Conservation (phyloP, 2,329 filamentous ascomycete species). For the Alternaria tenuissima region DNA sequence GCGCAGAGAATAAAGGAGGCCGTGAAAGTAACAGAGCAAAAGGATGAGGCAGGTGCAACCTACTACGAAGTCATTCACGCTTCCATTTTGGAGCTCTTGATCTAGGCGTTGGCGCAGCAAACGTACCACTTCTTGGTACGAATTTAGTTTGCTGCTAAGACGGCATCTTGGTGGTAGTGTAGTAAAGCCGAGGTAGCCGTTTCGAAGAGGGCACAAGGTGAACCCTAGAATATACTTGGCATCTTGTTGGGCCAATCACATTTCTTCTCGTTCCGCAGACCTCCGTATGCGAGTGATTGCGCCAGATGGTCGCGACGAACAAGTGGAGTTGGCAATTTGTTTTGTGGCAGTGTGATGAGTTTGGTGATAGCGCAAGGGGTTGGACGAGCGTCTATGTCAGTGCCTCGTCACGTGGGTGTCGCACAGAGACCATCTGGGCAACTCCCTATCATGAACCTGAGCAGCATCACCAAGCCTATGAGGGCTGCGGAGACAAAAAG, state of each 20-base stretch:
- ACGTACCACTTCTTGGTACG: conserved; percentile 6
- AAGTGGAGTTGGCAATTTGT: conserved; percentile 1
- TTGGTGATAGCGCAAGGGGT: background rate
- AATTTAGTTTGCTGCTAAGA: conserved; percentile 9
- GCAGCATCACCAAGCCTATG: background rate
- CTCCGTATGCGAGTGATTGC: background rate
- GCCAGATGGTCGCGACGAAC: background rate
- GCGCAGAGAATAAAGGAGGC: background rate
- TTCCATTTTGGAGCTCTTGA: background rate
- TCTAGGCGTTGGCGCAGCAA: background rate
- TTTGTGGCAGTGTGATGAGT: background rate
- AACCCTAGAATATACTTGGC: background rate
- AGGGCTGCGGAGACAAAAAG: background rate
- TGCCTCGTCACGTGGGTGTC: background rate
- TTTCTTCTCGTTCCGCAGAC: background rate
- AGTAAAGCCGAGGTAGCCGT: conserved; percentile 10
- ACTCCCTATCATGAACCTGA: background rate
- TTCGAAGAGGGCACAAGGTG: conserved; percentile 7
- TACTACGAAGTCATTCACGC: background rate
- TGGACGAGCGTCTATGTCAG: background rate
- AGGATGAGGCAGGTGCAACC: conserved; percentile 3
- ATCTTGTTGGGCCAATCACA: background rate
- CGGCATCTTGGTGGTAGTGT: conserved; percentile 3
- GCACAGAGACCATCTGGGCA: background rate
- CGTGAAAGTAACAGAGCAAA: background rate